Base-by-base conservation (phyloP, 2,329 filamentous ascomycete genomes). In the Fulvia fulva region DNA sequence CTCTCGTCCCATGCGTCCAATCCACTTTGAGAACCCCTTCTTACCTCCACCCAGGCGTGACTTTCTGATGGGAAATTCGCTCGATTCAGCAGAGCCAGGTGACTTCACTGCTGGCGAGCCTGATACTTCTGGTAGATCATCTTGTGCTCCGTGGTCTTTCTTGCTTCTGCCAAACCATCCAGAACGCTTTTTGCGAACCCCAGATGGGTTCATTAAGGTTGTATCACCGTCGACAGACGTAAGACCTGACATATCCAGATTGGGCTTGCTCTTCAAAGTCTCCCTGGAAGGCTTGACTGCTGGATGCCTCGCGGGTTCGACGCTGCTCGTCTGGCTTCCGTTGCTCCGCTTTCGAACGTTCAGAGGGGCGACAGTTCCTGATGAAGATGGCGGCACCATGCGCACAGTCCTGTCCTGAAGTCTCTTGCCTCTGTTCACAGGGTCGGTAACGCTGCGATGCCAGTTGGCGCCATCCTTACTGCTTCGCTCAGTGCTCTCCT, bases 321-420 rank as follows among this genome's bases (percentile, higher is more conserved):
- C 61, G 41, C 63, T 56, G 46, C 63, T 67, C 22, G 61, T 58
- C 43, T 66, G 67, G 66, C 37, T 72, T 65, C 68, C 19, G 66
- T 61, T 67, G 56, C 63, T 66, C 9, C 74, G 74, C 72, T 85
- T 85, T 50, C 80, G 78, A 44, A 86, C 80, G 51, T 79, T 81
- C 47, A 86, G 73, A 1, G 83, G 81, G 41, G 79, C 81, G 7
- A 83, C 74, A 5, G 75, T 76, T 3, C 73, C 76, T 9, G 47
- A 50, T 4, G 81, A 79, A 34, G 80, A 81, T 9, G 78, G 76
- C 26, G 80, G 77, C 2, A 87, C 83, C 62, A 86, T 73, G 12
- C 84, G 78, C 45, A 87, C 83, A 0, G 83, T 86, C 28, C 75
- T 72, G 47, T 68, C 68, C 25, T 67, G 60, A 67, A 67, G 23